Base-by-base conservation (phyloP, 257 asterid species). In the Fraxinus pennsylvanica region DNA sequence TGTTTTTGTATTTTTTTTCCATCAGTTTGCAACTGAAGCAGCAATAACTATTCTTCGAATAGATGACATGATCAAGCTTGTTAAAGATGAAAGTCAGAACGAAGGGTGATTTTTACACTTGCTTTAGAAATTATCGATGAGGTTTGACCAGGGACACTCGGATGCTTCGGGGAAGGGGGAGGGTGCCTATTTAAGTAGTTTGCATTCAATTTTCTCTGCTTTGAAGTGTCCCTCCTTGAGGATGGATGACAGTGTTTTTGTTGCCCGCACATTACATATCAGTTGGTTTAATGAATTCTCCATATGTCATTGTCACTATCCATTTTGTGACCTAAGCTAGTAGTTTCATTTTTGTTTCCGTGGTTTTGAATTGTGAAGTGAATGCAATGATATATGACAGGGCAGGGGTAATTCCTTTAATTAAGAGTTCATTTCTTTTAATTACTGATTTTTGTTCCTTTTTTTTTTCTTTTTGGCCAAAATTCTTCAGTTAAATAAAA, bases 1-100 rank as follows among this genome's bases (percentile, higher is more conserved):
- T 57, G 7, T 75, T 71, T 7, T 30, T 6, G 21, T 50, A 21
- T 65, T 17, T 52, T 36, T 38, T 61, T 32, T 69, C 73, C 17
- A 8, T 50, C 92, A 95, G 99, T 95, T 95, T 92, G 99, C 99
- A 25, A 95, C 99, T 3, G 99, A 95, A 86, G 99, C 98, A 5
- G 98, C 98, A 67, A 92, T 94, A 74, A 94, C 99, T 22, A 92
- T 94, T 87, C 97, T 95, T 81, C 95, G 99, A 38, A 95, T 95
- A 3, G 98, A 95, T 83, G 98, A 95, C 91, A 92, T 93, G 99
- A 91, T 95, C 86, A 92, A 75, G 92, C 95, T 95, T 33, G 86
- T 86, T 83, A 95, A 93, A 84, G 99, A 93, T 45, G 99, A 95
- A 82, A 74, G 93, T 74, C 96, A 91, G 84, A 83, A 89, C 71